Evolutionary conservation across 345 rosid genomes (phyloP).

Genomic region (Gossypium stocksii): DNA sequence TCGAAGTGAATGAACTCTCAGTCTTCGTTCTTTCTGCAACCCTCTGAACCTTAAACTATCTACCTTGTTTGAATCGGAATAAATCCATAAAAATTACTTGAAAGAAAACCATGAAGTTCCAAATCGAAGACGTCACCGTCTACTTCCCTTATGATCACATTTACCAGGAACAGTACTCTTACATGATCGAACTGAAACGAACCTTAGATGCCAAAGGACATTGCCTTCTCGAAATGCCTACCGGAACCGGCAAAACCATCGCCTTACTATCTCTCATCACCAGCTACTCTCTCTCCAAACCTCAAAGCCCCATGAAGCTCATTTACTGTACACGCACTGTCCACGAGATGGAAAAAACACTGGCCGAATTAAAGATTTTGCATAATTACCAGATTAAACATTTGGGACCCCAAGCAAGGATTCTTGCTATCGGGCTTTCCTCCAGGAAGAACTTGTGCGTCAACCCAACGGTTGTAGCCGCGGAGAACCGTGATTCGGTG

Average conservation of each 20-base stretch:
- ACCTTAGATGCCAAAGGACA: constrained; percentile 94
- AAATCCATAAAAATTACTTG: background rate
- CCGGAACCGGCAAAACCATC: constrained; percentile 95
- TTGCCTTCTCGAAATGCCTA: constrained; percentile 98
- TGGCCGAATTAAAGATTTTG: constrained; percentile 70
- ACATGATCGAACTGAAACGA: constrained; percentile 92
- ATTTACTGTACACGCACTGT: constrained; percentile 96
- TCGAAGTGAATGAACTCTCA: background rate
- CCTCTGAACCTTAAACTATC: background rate
- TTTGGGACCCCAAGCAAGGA: constrained; percentile 66
- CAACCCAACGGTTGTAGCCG: constrained; percentile 62
- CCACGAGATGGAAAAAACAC: constrained; percentile 98
- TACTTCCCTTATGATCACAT: constrained; percentile 93
- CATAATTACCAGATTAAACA: constrained; percentile 65
- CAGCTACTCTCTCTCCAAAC: constrained; percentile 69
- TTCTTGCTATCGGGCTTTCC: constrained; percentile 78
- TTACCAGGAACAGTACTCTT: constrained; percentile 86
- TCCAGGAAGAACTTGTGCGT: constrained; percentile 92
- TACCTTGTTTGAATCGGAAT: background rate
- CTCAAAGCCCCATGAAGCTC: constrained; percentile 68
- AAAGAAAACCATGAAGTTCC: constrained; percentile 57
- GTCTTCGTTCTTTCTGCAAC: background rate
- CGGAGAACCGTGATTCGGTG: constrained; percentile 91
- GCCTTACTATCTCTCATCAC: constrained; percentile 90
- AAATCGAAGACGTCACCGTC: constrained; percentile 72